A percentile compares a stretch with the other conserved stretches of the same genome.
Conservation (phyloP, 257 asterid species). For the Primulina huaijiensis region DNA sequence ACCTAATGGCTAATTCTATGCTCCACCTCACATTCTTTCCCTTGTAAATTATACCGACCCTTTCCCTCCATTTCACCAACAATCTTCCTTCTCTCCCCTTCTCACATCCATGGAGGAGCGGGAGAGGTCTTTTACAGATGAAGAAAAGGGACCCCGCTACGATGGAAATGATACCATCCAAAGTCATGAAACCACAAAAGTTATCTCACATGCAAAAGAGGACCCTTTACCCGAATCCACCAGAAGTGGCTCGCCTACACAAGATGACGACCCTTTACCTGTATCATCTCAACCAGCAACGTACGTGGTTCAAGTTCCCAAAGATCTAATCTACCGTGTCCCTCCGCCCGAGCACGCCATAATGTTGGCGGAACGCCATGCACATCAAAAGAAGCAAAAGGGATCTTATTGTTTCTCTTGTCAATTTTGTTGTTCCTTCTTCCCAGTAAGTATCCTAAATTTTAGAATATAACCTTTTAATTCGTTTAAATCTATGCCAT, state of each 20-base stretch:
- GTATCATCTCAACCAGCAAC: constrained; percentile 27
- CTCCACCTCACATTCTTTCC: background rate
- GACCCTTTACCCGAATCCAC: background rate
- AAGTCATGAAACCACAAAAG: background rate
- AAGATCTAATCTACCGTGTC: constrained; percentile 42
- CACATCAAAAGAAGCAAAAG: background rate
- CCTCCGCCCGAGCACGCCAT: constrained; percentile 40
- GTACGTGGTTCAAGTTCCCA: constrained; percentile 42
- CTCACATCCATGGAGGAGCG: constrained; percentile 36
- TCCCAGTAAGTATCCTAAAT: constrained; percentile 15
- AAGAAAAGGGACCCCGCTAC: background rate
- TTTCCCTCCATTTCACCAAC: constrained; percentile 1
- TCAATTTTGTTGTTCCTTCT: constrained; percentile 22
- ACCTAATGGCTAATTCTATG: background rate
- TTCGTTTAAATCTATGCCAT: background rate
- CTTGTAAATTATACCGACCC: background rate
- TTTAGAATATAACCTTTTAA: background rate
- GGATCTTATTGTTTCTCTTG: constrained; percentile 17
- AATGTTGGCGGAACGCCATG: constrained; percentile 19
- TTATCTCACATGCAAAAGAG: constrained; percentile 1
- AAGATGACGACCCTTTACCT: constrained; percentile 3
- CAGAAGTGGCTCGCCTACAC: background rate
- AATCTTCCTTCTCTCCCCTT: constrained; percentile 23
- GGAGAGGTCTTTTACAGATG: constrained; percentile 13
- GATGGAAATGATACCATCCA: background rate